phyloP scores from a whole-genome alignment of 768 basidiomycete species.

The Hygrocybe coccinea region DNA sequence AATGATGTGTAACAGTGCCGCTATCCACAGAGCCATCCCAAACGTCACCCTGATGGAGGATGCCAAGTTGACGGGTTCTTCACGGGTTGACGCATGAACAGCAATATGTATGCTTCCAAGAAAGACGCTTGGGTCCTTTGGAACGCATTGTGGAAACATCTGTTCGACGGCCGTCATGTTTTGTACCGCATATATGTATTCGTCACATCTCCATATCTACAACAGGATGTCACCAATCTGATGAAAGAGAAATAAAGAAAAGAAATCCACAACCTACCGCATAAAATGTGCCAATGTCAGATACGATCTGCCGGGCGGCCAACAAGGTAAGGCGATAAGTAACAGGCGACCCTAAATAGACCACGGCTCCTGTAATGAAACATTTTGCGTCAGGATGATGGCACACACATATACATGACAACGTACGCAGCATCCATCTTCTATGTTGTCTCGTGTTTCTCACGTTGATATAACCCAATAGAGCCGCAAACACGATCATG shows the following conservation, averaged over 20 bases:
- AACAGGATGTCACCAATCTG: not conserved
- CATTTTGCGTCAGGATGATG: not conserved
- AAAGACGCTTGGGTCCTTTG: constrained; percentile 1
- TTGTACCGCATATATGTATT: constrained; percentile 10
- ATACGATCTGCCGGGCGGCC: constrained; percentile 15
- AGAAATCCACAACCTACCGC: constrained; percentile 12
- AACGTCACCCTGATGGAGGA: constrained; percentile 18
- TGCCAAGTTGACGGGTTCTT: constrained; percentile 13
- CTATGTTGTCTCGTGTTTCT: constrained; percentile 22
- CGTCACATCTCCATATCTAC: constrained; percentile 25
- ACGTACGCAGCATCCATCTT: constrained; percentile 29
- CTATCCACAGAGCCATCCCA: constrained; percentile 27
- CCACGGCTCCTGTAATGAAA: constrained; percentile 16
- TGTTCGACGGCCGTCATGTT: constrained; percentile 5
- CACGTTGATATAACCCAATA: constrained; percentile 20
- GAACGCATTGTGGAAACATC: constrained; percentile 20
- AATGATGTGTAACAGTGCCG: constrained; percentile 19
- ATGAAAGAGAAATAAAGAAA: not conserved
- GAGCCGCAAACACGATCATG: constrained; percentile 16
- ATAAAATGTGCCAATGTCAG: constrained; percentile 22
- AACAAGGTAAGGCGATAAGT: constrained; percentile 18
- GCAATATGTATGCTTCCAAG: constrained; percentile 14
- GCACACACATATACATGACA: not conserved
- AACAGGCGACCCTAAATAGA: constrained; percentile 16
- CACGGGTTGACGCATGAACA: constrained; percentile 18